Evolutionary conservation across 2,329 filamentous ascomycete species (phyloP).

Genomic region (Fusarium sp.): DNA sequence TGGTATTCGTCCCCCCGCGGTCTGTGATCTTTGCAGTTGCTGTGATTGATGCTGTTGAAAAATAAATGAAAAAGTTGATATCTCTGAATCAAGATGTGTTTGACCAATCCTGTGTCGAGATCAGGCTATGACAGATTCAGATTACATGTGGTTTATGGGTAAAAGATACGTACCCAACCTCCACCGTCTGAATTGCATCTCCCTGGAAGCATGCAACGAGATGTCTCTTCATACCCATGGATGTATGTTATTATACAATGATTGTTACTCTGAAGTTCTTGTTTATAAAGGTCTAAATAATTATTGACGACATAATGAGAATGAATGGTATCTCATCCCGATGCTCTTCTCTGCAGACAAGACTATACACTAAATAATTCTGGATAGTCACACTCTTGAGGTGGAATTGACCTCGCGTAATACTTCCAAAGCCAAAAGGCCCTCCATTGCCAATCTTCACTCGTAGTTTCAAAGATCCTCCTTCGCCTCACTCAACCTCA

Average conservation of each 20-base stretch:
- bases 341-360: not conserved
- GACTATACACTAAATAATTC: not conserved
- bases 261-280: not conserved
- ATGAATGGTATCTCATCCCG: not conserved
- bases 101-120: slow-evolving; percentile 30
- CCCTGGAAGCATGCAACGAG: not conserved
- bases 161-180: slow-evolving; percentile 22
- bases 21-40: not conserved
- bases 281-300: not conserved
- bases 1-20: slow-evolving; percentile 9
- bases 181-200: not conserved
- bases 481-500: not conserved
- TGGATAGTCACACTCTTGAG: not conserved
- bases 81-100: slow-evolving; percentile 26
- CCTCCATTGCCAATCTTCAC: not conserved
- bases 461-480: not conserved
- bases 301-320: not conserved
- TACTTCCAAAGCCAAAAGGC: slow-evolving; percentile 7
- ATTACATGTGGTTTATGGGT: slow-evolving; percentile 34
- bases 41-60: slow-evolving; percentile 17
- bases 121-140: slow-evolving; percentile 38
- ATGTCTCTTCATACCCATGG: not conserved
- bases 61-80: slow-evolving; percentile 32
- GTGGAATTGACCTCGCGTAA: not conserved
- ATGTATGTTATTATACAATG: not conserved